Evolutionary conservation across 2,329 filamentous ascomycete genomes (phyloP), one percentile per base, ranked within the genome.

Genomic region (Colletotrichum noveboracense): DNA sequence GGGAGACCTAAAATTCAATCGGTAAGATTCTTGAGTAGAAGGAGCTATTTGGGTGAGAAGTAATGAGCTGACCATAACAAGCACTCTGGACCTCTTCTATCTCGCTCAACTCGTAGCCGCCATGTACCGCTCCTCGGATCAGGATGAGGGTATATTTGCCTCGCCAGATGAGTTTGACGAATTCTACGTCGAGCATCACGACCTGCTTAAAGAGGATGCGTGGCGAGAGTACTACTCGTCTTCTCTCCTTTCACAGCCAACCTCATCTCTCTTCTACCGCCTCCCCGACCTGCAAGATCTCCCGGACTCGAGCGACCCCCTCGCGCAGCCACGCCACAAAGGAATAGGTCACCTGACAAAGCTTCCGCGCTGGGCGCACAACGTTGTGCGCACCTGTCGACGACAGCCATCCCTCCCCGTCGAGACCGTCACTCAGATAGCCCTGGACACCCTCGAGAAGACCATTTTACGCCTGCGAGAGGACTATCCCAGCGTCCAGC

Each of bases 171-270:
- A 73, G 1, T 76, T 73, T 28, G 69, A 78, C 18, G 62, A 14
- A 13, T 77, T 77, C 68, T 72, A 70, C 28, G 62, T 70, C 68
- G 26, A 66, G 48, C 48, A 73, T 16, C 34, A n/a, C 9, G n/a
- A 61, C 18, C 34, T 76, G 4, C 65, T 73, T 4, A 16, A 30
- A 12, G 32, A 55, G 18, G 24, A 73, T 18, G 60, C 65, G 3
- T 70, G 70, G 58, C 48, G 28, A 52, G 10, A 70, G 21, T 66
- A 62, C 60, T 76, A 70, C 65, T 70, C 70, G 18, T 24, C 65
- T 18, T 6, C n/a, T 18, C 14, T 38, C 82, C 83, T 75, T 82
- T 74, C 76, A 30, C 55, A 81, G 77, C 14, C 60, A 38, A 55
- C 21, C 13, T 75, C 75, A 21, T 38, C 60, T 58, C 72, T 60